Base-by-base conservation (phyloP, 2,329 filamentous ascomycete genomes). In the Rosellinia necatrix region DNA sequence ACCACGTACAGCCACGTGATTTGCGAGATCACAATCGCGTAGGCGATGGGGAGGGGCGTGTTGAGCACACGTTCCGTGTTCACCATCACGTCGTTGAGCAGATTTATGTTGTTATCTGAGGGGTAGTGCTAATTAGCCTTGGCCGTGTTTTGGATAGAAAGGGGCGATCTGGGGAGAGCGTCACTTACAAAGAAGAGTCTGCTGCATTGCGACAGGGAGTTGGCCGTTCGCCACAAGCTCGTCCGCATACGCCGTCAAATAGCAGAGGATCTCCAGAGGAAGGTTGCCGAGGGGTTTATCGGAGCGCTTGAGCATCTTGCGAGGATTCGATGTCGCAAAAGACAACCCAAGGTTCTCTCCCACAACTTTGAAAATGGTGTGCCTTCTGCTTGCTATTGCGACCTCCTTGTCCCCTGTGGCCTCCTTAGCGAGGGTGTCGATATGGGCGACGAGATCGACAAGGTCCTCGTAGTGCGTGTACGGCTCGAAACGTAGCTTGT, bases 1-100 rank as follows among this genome's bases (percentile, higher is more conserved):
- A 91, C 75, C 49, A 94, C 86, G 74, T 94, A 96, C 48, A 92
- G 82, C 85, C 89, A 92, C 27, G 91, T 91, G 68, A 94, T 93
- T 71, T 96, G 91, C 17, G 87, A 86, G 70, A 94, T 92, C 66
- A 90, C 85, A 66, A 96, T 94, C 62, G 83, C 85, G 76, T 96
- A 96, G 42, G 90, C 91, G 53, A 91, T 82, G 2, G 91, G 91
- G 0, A 96, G 81, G 1, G 91, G 91, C 0, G 91, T 96, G 71
- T 88, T 89, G 27, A 93, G 83, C 17, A 96, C 86, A 60, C 91
- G 87, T 68, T 94, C 90, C 43, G 86, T 86, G 56, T 87, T 86
- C 13, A 84, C 83, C 63, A 91, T 77, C 53, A 87, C 82, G 62
- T 96, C 91, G 68, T 89, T 90, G 50, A 96, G 76, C 4, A 81